Evolutionary conservation across 331 rosid species (phyloP).

Genomic region (Rhamnella rubrinervis): DNA sequence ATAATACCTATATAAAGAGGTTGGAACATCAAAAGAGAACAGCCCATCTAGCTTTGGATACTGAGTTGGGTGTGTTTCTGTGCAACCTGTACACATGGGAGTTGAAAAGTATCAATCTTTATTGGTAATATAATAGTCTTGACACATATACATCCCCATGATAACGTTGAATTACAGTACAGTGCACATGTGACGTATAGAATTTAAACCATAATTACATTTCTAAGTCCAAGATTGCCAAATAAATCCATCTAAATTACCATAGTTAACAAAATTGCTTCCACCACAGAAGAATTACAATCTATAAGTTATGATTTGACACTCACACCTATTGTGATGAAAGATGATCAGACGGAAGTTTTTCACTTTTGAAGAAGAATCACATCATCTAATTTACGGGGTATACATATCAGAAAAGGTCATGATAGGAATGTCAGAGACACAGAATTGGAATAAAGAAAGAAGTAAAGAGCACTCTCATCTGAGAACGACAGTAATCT

Average conservation of each 20-base stretch:
- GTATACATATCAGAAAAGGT: not conserved
- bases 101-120: constrained; percentile 12
- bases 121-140: not conserved
- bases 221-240: too few relatives aligned
- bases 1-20: constrained; percentile 88
- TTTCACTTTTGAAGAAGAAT: not conserved
- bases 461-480: not conserved
- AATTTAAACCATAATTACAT: too few relatives aligned
- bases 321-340: not conserved
- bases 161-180: too few relatives aligned
- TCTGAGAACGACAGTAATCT: constrained; percentile 8
- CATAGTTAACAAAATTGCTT: too few relatives aligned
- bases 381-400: not conserved
- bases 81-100: constrained; percentile 52
- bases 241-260: too few relatives aligned
- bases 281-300: too few relatives aligned
- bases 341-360: constrained; percentile 2
- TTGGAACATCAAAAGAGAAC: constrained; percentile 78
- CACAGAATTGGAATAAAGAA: not conserved
- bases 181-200: too few relatives aligned
- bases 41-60: constrained; percentile 87
- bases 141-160: too few relatives aligned
- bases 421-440: not conserved
- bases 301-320: too few relatives aligned
- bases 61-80: constrained; percentile 59